These are phyloP conservation scores for Toxicodendron radicans DNA, from an alignment of 345 rosid genomes.

Conservation along the genomic window DNA sequence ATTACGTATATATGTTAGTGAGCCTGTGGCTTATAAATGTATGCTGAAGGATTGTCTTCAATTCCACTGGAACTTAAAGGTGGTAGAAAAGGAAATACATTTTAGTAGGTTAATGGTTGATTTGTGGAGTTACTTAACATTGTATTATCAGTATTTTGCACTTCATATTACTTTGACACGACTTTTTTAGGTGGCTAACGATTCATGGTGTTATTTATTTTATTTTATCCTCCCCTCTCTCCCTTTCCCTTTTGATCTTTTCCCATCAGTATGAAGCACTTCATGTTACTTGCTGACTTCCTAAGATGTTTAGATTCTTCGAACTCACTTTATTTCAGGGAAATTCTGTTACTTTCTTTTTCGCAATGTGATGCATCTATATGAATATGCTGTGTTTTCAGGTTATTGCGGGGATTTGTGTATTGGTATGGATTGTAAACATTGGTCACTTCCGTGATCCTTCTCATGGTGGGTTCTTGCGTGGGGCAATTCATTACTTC, in stretches of 20 bases:
- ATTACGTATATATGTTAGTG: background rate
- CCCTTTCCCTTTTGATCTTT: background rate
- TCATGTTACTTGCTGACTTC: background rate
- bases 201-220: background rate
- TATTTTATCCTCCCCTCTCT: background rate
- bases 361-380: background rate
- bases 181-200: background rate
- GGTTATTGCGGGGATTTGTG: constrained; percentile 99
- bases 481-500: constrained; percentile 96
- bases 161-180: background rate
- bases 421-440: constrained; percentile 96
- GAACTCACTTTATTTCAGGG: background rate
- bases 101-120: background rate
- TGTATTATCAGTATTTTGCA: too few species aligned
- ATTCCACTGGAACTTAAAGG: background rate
- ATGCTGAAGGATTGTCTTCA: background rate
- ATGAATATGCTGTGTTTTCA: constrained; percentile 31
- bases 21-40: constrained; percentile 1
- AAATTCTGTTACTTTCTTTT: background rate
- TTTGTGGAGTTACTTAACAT: background rate
- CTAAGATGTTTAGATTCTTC: background rate
- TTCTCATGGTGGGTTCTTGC: constrained; percentile 93
- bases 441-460: constrained; percentile 97
- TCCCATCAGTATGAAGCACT: background rate
- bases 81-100: background rate